Conservation (phyloP, 345 rosid species). For the Rhizophora apiculata region DNA sequence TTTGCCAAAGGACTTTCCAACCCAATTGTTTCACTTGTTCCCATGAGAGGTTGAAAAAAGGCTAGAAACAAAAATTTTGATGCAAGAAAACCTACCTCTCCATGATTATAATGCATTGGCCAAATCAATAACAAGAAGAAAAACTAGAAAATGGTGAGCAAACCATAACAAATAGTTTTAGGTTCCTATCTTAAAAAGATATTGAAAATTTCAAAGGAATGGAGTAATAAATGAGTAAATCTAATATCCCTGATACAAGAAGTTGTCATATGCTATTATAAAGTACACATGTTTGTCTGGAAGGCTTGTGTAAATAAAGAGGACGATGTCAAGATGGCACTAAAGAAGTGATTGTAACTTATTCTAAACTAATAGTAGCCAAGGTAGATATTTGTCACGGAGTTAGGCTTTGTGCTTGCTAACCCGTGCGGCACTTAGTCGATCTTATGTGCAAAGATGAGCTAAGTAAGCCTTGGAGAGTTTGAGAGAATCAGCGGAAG, state of each 20-base stretch:
- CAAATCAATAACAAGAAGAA: constrained; percentile 23
- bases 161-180: neutral
- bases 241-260: neutral
- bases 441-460: too few species aligned
- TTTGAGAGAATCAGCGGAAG: too few species aligned
- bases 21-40: constrained; percentile 26
- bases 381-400: too few species aligned
- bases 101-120: constrained; percentile 40
- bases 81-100: constrained; percentile 38
- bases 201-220: neutral
- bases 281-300: neutral
- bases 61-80: constrained; percentile 32
- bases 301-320: too few species aligned
- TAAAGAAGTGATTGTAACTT: too few species aligned
- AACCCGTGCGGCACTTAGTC: too few species aligned
- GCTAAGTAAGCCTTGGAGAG: too few species aligned
- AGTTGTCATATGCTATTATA: neutral
- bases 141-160: neutral
- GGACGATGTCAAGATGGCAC: too few species aligned
- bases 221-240: neutral
- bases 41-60: constrained; percentile 31
- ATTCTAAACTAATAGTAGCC: too few species aligned
- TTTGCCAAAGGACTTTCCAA: neutral
- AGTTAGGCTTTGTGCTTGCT: too few species aligned
- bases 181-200: neutral